Conservation (phyloP, 495 filamentous ascomycete species). For the Cercophora scortea region DNA sequence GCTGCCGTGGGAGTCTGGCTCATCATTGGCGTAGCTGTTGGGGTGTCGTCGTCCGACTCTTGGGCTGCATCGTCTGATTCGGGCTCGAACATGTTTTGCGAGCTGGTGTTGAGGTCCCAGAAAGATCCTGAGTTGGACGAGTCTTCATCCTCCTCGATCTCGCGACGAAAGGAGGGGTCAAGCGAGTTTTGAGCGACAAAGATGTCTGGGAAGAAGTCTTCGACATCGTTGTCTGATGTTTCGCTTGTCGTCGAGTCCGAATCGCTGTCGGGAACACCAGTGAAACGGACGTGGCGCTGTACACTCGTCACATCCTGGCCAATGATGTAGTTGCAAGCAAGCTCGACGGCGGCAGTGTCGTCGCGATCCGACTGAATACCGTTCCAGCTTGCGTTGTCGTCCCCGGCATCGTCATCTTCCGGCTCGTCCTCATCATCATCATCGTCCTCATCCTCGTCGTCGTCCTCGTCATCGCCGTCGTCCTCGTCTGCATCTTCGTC, state of each 20-base stretch:
- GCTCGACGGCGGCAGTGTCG: slow-evolving; percentile 34
- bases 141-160: slow-evolving; percentile 55
- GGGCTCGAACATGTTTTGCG: slow-evolving; percentile 11
- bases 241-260: slow-evolving; percentile 41
- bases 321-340: slow-evolving; percentile 34
- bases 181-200: slow-evolving; percentile 65
- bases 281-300: slow-evolving; percentile 43
- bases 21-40: slow-evolving; percentile 34
- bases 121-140: slow-evolving; percentile 37
- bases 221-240: slow-evolving; percentile 28
- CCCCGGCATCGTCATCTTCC: slow-evolving; percentile 27
- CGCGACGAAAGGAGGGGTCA: slow-evolving; percentile 58
- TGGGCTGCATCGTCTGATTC: slow-evolving; percentile 26
- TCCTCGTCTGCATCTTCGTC: slow-evolving; percentile 24
- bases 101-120: slow-evolving; percentile 33
- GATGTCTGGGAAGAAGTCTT: slow-evolving; percentile 58
- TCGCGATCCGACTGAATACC: slow-evolving; percentile 47
- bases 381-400: slow-evolving; percentile 49
- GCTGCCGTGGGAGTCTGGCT: slow-evolving; percentile 38
- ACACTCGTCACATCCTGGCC: slow-evolving; percentile 40
- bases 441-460: slow-evolving; percentile 31
- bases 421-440: slow-evolving; percentile 27
- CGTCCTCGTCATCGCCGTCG: slow-evolving; percentile 21
- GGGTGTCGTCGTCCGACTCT: slow-evolving; percentile 15
- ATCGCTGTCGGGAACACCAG: slow-evolving; percentile 37